phyloP scores from a whole-genome alignment of 805 yeast species.

The Debaryomyces prosopidis region DNA sequence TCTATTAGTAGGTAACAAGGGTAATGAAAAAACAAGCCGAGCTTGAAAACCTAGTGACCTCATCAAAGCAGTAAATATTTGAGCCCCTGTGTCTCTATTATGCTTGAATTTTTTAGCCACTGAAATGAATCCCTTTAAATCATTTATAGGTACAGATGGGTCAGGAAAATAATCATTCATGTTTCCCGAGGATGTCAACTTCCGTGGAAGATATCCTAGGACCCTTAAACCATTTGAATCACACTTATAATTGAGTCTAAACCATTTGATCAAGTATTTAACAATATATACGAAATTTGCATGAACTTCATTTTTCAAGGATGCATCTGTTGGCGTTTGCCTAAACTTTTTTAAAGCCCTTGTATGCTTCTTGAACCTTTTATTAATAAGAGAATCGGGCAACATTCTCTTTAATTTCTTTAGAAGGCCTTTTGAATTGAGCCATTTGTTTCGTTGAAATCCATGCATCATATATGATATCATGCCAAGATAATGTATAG shows the following conservation, averaged over 20 bases:
- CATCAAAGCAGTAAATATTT: slow-evolving; percentile 28
- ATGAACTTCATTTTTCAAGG: slow-evolving; percentile 8
- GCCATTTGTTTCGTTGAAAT: slow-evolving; percentile 18
- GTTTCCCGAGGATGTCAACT: background rate
- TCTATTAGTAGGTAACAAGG: slow-evolving; percentile 18
- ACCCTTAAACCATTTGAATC: slow-evolving; percentile 30
- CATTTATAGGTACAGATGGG: slow-evolving; percentile 12
- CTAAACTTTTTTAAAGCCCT: slow-evolving; percentile 5
- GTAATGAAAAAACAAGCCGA: slow-evolving; percentile 32
- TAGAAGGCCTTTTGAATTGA: slow-evolving; percentile 17
- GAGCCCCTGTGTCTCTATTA: slow-evolving; percentile 36
- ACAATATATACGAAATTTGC: slow-evolving; percentile 25
- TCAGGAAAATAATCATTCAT: slow-evolving; percentile 21
- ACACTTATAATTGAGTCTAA: slow-evolving; percentile 28
- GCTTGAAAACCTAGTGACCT: slow-evolving; percentile 29
- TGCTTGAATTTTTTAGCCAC: slow-evolving; percentile 23
- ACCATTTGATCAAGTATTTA: slow-evolving; percentile 35
- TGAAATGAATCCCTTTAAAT: slow-evolving; percentile 9
- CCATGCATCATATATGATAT: slow-evolving; percentile 22
- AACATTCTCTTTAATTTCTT: slow-evolving; percentile 23
- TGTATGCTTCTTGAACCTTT: slow-evolving; percentile 17
- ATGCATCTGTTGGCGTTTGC: background rate
- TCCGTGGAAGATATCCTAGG: slow-evolving; percentile 24
- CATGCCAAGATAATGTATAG: slow-evolving; percentile 23
- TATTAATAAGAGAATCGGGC: slow-evolving; percentile 19